A percentile compares a stretch with the other conserved stretches of the same genome.
Evolutionary conservation across 2,329 filamentous ascomycete genomes (phyloP).

Genomic region (Ramichloridium luteum): DNA sequence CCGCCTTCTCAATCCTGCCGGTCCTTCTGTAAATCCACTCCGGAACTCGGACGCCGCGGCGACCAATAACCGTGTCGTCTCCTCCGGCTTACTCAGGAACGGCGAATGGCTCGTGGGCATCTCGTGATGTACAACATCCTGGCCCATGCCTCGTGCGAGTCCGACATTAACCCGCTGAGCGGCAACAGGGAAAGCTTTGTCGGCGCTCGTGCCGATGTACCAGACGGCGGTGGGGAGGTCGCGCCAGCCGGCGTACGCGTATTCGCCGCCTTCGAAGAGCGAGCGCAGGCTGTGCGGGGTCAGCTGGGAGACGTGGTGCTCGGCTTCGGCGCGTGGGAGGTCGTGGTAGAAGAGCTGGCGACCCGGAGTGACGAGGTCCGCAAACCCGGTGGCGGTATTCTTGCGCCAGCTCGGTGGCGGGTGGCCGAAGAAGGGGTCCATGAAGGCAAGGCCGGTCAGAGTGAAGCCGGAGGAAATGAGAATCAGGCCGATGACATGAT

Average conservation of each 20-base stretch:
- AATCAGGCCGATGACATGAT: constrained; percentile 5
- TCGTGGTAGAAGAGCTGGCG: constrained; percentile 10
- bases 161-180: constrained; percentile 7
- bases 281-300: constrained; percentile 7
- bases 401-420: constrained; percentile 5
- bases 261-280: constrained; percentile 9
- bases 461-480: constrained; percentile 10
- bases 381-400: constrained; percentile 7
- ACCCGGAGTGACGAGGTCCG: constrained; percentile 5
- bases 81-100: constrained; percentile 8
- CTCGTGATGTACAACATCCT: constrained; percentile 5
- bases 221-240: constrained; percentile 9
- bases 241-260: constrained; percentile 9
- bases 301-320: constrained; percentile 5
- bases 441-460: constrained; percentile 9
- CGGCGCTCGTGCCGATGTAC: constrained; percentile 7
- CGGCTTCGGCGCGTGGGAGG: constrained; percentile 5
- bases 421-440: constrained; percentile 7
- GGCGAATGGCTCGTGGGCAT: constrained; percentile 8
- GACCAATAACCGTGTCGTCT: background rate
- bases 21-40: no score
- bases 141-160: constrained; percentile 8
- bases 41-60: background rate
- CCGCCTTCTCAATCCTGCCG: no score
- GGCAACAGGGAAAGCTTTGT: constrained; percentile 6